Evolutionary conservation across 108 stramenopile species (phyloP).

Genomic region (Cyclotella cryptica): DNA sequence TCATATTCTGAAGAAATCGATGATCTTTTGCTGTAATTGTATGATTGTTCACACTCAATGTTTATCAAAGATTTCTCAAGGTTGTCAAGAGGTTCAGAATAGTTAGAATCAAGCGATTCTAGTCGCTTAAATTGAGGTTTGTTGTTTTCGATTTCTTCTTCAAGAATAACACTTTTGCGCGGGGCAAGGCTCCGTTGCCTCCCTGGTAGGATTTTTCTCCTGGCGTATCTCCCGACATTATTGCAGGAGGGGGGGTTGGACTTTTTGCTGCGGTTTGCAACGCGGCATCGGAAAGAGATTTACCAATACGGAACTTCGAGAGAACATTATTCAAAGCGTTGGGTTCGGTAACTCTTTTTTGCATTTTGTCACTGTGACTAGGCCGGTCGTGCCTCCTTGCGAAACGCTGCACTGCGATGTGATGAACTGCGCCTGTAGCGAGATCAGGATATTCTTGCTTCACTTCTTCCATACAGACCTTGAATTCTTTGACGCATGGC

Average conservation of each 20-base stretch:
- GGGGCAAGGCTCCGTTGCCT: slow-evolving; percentile 1
- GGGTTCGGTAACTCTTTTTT: not conserved
- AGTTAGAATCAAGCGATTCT: not conserved
- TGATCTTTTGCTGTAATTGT: not conserved
- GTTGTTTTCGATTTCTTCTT: not conserved
- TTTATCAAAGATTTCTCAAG: not conserved
- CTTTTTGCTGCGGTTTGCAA: not conserved
- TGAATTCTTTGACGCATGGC: slow-evolving; percentile 19
- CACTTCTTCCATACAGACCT: slow-evolving; percentile 23
- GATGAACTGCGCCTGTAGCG: slow-evolving; percentile 12
- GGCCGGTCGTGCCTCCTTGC: not conserved
- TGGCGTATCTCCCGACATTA: not conserved
- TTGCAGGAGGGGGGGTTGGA: not conserved
- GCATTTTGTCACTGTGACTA: not conserved
- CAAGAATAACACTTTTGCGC: not conserved
- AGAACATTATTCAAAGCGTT: not conserved
- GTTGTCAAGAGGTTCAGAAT: not conserved
- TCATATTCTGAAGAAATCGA: not conserved
- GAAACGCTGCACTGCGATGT: slow-evolving; percentile 32
- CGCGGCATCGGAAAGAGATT: not conserved
- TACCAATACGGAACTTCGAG: slow-evolving; percentile 20
- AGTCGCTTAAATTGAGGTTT: not conserved
- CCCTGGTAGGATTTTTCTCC: not conserved
- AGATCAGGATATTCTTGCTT: slow-evolving; percentile 25
- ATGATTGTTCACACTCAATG: not conserved